Conservation (phyloP, 306 rosid genomes). For the Corylus heterophylla region DNA sequence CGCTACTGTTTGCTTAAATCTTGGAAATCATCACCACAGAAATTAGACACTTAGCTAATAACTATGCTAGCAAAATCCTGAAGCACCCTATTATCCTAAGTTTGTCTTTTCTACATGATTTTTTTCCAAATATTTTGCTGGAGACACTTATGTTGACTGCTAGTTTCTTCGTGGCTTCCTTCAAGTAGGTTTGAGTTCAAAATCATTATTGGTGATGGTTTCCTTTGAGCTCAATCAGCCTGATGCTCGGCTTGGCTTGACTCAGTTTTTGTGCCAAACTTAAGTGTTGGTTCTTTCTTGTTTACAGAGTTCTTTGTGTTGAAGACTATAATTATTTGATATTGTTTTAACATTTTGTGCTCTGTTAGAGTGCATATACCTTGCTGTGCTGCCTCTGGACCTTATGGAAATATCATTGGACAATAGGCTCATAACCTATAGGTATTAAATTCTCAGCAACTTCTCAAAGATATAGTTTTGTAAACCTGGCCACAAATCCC, state of each 20-base stretch:
- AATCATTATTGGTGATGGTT: neutral
- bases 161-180: no score
- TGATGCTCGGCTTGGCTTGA: neutral
- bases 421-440: slow-evolving; percentile 39
- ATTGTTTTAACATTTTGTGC: slow-evolving; percentile 27
- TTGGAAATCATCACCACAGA: no score
- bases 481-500: slow-evolving; percentile 44
- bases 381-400: slow-evolving; percentile 48
- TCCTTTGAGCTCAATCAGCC: neutral
- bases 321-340: slow-evolving; percentile 36
- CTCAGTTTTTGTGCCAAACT: no score
- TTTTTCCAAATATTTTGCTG: no score
- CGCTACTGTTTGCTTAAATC: no score
- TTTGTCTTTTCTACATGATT: no score
- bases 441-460: slow-evolving; percentile 47
- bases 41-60: no score
- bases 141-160: no score
- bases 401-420: slow-evolving; percentile 50
- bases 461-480: slow-evolving; percentile 37
- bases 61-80: no score
- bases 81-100: no score
- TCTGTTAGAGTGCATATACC: slow-evolving; percentile 40
- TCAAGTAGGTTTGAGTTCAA: neutral
- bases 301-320: neutral
- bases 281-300: neutral